phyloP scores from a whole-genome alignment of 805 yeast species.

The Wickerhamiella lipophila region DNA sequence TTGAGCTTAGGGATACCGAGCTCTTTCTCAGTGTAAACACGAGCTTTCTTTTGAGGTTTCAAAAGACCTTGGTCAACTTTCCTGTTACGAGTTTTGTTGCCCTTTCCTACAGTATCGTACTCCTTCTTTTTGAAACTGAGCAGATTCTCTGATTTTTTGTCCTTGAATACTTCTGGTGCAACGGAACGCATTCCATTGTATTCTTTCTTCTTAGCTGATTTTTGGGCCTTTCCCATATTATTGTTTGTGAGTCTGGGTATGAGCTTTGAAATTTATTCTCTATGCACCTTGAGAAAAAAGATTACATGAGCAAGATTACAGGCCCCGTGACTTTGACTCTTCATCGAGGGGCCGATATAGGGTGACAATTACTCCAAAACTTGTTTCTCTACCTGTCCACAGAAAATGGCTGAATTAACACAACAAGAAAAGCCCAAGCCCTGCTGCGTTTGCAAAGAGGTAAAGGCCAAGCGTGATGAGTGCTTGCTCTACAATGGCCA shows the following conservation, averaged over 20 bases:
- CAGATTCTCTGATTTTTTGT: slow-evolving; percentile 20
- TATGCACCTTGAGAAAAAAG: not conserved
- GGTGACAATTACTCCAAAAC: no score
- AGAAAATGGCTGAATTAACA: slow-evolving; percentile 3
- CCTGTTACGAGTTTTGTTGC: slow-evolving; percentile 22
- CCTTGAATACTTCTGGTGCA: slow-evolving; percentile 21
- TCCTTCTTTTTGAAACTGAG: slow-evolving; percentile 19
- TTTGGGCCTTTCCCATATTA: slow-evolving; percentile 23
- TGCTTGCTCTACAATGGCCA: slow-evolving; percentile 74
- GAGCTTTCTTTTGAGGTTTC: slow-evolving; percentile 21
- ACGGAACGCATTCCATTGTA: slow-evolving; percentile 19
- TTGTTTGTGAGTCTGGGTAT: not conserved
- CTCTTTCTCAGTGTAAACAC: slow-evolving; percentile 57
- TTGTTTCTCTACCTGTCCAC: not conserved
- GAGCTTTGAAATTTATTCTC: not conserved
- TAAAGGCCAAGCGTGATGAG: slow-evolving; percentile 72
- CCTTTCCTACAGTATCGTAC: slow-evolving; percentile 21
- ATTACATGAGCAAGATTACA: not conserved
- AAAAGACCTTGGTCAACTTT: slow-evolving; percentile 15
- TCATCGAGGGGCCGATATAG: not conserved
- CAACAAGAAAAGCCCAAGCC: slow-evolving; percentile 61
- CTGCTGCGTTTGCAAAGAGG: slow-evolving; percentile 87
- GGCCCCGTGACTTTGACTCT: not conserved
- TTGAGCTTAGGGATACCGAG: slow-evolving; percentile 68
- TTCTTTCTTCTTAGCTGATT: slow-evolving; percentile 14